Evolutionary conservation across 2,329 filamentous ascomycete species (phyloP).

Genomic region (Ambrosiella xylebori): DNA sequence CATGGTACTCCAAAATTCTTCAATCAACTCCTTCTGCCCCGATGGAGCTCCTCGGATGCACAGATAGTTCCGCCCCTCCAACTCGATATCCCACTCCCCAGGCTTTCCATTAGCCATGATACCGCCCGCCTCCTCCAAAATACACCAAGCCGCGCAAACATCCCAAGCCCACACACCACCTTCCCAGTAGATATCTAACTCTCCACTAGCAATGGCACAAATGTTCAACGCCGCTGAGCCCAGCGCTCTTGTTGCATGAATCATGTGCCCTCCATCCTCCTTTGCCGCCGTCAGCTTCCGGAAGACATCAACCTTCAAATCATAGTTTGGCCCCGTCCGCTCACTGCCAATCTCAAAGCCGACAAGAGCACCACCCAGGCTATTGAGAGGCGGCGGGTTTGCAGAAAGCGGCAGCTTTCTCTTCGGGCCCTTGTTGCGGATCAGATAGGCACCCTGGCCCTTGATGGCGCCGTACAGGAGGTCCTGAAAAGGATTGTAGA

Average conservation of each 20-base stretch:
- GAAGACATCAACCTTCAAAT: constrained; percentile 51
- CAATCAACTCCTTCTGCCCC: constrained; percentile 30
- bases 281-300: constrained; percentile 37
- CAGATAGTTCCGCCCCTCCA: constrained; percentile 45
- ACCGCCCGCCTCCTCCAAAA: constrained; percentile 58
- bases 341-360: constrained; percentile 59
- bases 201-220: constrained; percentile 52
- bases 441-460: constrained; percentile 47
- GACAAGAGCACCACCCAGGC: constrained; percentile 46
- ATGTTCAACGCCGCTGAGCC: constrained; percentile 62
- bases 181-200: constrained; percentile 65
- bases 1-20: constrained; percentile 47
- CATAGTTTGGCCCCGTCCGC: constrained; percentile 52
- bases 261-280: constrained; percentile 55
- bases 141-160: constrained; percentile 66
- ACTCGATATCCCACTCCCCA: constrained; percentile 46
- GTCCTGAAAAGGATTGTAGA: constrained; percentile 64
- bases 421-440: constrained; percentile 18
- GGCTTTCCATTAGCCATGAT: constrained; percentile 56
- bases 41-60: constrained; percentile 42
- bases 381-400: constrained; percentile 35
- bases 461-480: constrained; percentile 51
- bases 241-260: constrained; percentile 52
- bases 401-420: constrained; percentile 15
- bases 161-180: constrained; percentile 77